Base-by-base conservation (phyloP, 2,329 filamentous ascomycete species). In the Colletotrichum australisinense region DNA sequence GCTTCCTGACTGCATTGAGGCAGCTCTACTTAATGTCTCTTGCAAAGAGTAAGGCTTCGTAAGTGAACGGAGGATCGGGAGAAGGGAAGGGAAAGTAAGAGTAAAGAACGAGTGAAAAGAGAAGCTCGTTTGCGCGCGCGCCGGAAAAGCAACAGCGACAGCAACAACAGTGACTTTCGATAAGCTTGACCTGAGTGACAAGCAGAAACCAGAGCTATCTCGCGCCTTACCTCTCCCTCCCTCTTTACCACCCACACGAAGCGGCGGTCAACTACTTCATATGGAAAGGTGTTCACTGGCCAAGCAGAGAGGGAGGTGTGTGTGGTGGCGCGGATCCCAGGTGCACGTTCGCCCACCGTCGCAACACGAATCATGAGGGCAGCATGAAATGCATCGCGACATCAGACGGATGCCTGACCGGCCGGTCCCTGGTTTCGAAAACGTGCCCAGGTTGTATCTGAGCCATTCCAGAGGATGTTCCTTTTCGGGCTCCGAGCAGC, bases 341-440 rank as follows among this genome's bases (percentile, higher is more conserved):
- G 67, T 60, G 71, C 71, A 73, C 71, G 71, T 49, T 49, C 62
- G 35, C 60, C 67, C 59, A 35, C 71, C 67, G 56, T 73, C 71
- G 71, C 71, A 73, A 70, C 71, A 73, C 67, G 71, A 73, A 73
- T 73, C 67, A 73, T 66, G 71, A 73, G 71, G 60, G 56, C 28
- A 55, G 71, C 67, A 66, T 73, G 52, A 70, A 63, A 65, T 71
- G 60, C 71, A 71, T 73, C 67, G 46, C 46, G 60, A 71, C 67
- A 65, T 73, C 71, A 65, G 71, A 71, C 62, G 71, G 67, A 69
- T 38, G 67, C 71, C 49, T 73, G 67, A 62, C 67, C 71, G 71
- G 71, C 71, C 71, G 67, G 60, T 73, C 71, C 71, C 67, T 73
- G 60, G 67, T 73, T 71, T 73, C 71, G 71, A 46, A 73, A 73